Base-by-base conservation (phyloP, 306 rosid species). In the Elaeagnus macrophylla region DNA sequence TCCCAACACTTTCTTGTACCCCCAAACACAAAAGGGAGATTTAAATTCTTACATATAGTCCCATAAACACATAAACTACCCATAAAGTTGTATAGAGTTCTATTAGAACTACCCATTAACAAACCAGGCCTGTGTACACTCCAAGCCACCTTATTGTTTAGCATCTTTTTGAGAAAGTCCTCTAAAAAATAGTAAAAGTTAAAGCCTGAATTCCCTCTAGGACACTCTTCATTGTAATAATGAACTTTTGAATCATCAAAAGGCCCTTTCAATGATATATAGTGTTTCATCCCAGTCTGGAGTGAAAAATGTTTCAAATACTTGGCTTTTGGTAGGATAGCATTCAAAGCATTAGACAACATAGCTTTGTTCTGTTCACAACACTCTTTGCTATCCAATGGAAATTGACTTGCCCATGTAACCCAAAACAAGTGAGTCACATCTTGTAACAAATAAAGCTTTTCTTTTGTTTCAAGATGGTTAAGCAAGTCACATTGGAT, bases 231-330 rank as follows among this genome's bases (percentile, higher is more conserved):
- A 41, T 72, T 46, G 73, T 74, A 82, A 55, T 50, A 66, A 1
- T 45, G 58, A 12, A 60, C 32, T 57, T 67, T 66, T 0, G 10
- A n/a, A 9, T 46, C 59, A 59, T 61, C 63, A 18, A 70, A 73
- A 16, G 86, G 80, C 7, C 73, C 65, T 14, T 63, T 70, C 16
- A 87, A 56, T 7, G 95, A 84, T 12, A 87, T 69, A 37, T 91
- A 87, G 60, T 84, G 99, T 71, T 87, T 91, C 47, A 86, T 71
- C n/a, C 99, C 99, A 17, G 94, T 91, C 66, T 91, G 96, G 1
- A 91, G 89, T 9, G 96, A 87, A 56, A 91, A 84, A 56, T 91
- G 95, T 62, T 67, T 79, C 35, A 91, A 71, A 37, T 62, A 56
- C 51, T 60, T 73, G 3, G 89, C 79, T 15, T 10, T 40, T n/a